Evolutionary conservation across 2,329 filamentous ascomycete species (phyloP).

Genomic region (Exophiala sp.): DNA sequence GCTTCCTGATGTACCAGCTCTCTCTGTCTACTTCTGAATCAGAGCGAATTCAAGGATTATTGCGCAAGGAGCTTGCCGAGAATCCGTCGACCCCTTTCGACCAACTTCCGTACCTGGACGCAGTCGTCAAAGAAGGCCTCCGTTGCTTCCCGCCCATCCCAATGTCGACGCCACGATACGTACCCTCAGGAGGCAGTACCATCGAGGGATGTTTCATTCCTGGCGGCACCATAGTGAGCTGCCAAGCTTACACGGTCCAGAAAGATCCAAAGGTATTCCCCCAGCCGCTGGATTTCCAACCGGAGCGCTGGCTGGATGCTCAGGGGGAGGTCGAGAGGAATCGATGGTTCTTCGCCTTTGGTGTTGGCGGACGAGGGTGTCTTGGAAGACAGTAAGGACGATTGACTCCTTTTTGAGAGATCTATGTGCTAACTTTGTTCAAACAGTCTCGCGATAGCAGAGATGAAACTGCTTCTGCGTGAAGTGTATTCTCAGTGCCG

Average conservation of each 20-base stretch:
- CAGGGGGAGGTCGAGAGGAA: slow-evolving; percentile 11
- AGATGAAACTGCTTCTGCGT: slow-evolving; percentile 65
- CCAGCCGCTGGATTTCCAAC: slow-evolving; percentile 20
- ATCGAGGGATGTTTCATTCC: slow-evolving; percentile 36
- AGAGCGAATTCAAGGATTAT: slow-evolving; percentile 47
- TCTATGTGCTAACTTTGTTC: slow-evolving; percentile 3
- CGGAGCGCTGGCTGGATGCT: slow-evolving; percentile 23
- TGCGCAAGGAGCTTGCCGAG: slow-evolving; percentile 52
- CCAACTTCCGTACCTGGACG: slow-evolving; percentile 43
- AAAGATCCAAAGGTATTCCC: slow-evolving; percentile 26
- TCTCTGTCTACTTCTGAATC: slow-evolving; percentile 55
- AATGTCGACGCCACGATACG: slow-evolving; percentile 31
- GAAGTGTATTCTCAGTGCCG: slow-evolving; percentile 59
- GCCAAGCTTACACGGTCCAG: slow-evolving; percentile 29
- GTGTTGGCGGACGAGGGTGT: slow-evolving; percentile 17
- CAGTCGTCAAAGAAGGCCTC: slow-evolving; percentile 47
- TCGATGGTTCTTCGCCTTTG: slow-evolving; percentile 17
- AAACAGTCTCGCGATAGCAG: slow-evolving; percentile 57
- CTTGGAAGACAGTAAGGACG: slow-evolving; percentile 51
- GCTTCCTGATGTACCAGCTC: slow-evolving; percentile 69
- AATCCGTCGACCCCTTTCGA: slow-evolving; percentile 33
- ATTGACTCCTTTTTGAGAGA: background rate
- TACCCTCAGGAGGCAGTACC: slow-evolving; percentile 35
- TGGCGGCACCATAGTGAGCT: slow-evolving; percentile 29
- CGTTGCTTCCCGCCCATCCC: slow-evolving; percentile 45